Conservation (phyloP, 23 red algal species). For the Gracilaria caudata region DNA sequence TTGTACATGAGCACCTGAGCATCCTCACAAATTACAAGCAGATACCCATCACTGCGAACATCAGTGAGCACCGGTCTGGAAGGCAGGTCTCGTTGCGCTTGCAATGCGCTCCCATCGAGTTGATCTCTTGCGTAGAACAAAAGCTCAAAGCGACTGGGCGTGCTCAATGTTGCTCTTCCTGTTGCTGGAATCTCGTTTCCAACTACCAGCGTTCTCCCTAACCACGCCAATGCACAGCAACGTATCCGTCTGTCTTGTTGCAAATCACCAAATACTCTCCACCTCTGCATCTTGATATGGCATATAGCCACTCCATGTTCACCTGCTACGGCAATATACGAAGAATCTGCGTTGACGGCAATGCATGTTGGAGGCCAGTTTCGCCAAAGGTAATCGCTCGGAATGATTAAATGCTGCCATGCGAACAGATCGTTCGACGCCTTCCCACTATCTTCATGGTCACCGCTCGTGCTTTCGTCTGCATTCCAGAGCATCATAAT, state of each 20-base stretch:
- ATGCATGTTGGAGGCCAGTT: slow-evolving; percentile 82
- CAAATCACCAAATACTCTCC: slow-evolving; percentile 83
- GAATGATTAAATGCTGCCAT: slow-evolving; percentile 82
- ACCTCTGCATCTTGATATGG: slow-evolving; percentile 69
- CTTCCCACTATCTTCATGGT: slow-evolving; percentile 19
- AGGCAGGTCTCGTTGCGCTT: slow-evolving; percentile 68
- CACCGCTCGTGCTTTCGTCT: slow-evolving; percentile 9
- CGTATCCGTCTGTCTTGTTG: slow-evolving; percentile 42
- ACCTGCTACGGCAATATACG: slow-evolving; percentile 87
- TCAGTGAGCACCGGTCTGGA: slow-evolving; percentile 73
- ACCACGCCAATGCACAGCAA: slow-evolving; percentile 88
- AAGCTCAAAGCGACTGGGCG: slow-evolving; percentile 47
- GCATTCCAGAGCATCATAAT: slow-evolving; percentile 71
- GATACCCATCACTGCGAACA: slow-evolving; percentile 79
- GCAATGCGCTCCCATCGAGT: slow-evolving; percentile 61
- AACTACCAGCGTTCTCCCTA: slow-evolving; percentile 74
- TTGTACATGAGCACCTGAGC: slow-evolving; percentile 64
- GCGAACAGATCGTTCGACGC: slow-evolving; percentile 62
- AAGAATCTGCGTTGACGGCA: slow-evolving; percentile 72
- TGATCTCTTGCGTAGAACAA: slow-evolving; percentile 76
- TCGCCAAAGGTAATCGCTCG: slow-evolving; percentile 74
- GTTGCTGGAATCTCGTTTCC: slow-evolving; percentile 44
- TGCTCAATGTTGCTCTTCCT: neutral
- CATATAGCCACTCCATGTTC: slow-evolving; percentile 85
- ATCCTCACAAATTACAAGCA: slow-evolving; percentile 80